Base-by-base conservation (phyloP, 164 flowering plant species). In the Stephania yunnanensis region DNA sequence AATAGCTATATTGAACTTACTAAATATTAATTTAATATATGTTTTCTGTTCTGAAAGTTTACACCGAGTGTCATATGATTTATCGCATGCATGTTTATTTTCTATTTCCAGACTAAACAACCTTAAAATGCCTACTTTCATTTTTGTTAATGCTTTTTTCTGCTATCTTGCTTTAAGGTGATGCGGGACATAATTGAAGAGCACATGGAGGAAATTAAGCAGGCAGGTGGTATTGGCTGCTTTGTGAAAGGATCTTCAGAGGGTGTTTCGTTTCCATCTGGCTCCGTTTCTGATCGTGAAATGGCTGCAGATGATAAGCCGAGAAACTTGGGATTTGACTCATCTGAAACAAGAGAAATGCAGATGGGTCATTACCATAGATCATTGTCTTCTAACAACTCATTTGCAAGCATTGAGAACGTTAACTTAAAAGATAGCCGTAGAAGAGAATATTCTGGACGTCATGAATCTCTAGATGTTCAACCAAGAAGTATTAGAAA, bases 161-260 rank as follows among this genome's bases (percentile, higher is more conserved):
- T 25, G 64, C 29, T 70, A 71, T 50, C 66, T 22, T 81, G 46
- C 55, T 74, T 36, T 81, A 17, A 94, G 98, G 97, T 94, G 63
- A 84, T 83, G 82, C 87, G 93, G 74, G 90, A 90, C 76, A 91
- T 95, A 77, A 95, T 95, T 65, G 93, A 90, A 71, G 95, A 89
- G 53, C 90, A 89, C 81, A 95, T 90, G 92, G 97, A 92, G 77
- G 92, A 89, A 84, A 90, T 93, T 72, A 88, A 82, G 81, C 81
- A 81, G 69, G 91, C 95, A 70, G 93, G 91, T 73, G 93, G 92
- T 9, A 88, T 90, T 77, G 91, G 94, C 30, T 84, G 88, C 81
- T 81, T 82, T 53, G 82, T 76, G 45, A 87, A 88, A 73, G 91
- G 83, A 52, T 65, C 83, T 71, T 82, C 81, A 71, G 87, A 79